phyloP scores from a whole-genome alignment of 305 asterid genomes.

The Petunia hybrid region DNA sequence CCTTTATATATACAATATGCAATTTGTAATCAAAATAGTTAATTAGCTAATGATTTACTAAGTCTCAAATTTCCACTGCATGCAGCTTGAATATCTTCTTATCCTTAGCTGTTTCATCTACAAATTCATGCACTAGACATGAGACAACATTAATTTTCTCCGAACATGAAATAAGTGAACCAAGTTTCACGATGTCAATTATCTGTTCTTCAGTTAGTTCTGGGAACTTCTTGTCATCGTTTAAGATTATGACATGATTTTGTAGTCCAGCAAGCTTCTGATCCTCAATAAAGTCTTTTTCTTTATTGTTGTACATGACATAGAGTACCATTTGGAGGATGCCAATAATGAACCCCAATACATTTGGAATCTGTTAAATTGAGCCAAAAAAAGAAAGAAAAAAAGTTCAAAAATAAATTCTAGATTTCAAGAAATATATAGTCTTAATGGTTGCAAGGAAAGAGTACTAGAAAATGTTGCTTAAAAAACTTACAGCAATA shows the following conservation, averaged over 20 bases:
- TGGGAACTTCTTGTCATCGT: conserved; percentile 24
- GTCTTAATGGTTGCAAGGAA: background rate
- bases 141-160: background rate
- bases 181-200: conserved; percentile 31
- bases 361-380: conserved; percentile 58
- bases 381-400: background rate
- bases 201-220: conserved; percentile 30
- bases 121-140: background rate
- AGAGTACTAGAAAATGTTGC: background rate
- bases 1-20: background rate
- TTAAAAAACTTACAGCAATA: conserved; percentile 63
- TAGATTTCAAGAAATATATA: background rate
- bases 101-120: conserved; percentile 7
- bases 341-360: conserved; percentile 71
- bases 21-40: background rate
- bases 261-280: conserved; percentile 36
- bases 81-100: background rate
- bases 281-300: conserved; percentile 35
- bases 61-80: background rate
- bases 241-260: conserved; percentile 39
- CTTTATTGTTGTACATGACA: conserved; percentile 48
- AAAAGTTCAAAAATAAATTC: background rate
- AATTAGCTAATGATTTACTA: conserved; percentile 1
- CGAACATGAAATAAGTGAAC: conserved; percentile 26
- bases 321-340: conserved; percentile 68